These are phyloP conservation scores for Ophiocordyceps camponoti-saundersi DNA, from an alignment of 2,329 filamentous ascomycete species.

Conservation along the genomic window DNA sequence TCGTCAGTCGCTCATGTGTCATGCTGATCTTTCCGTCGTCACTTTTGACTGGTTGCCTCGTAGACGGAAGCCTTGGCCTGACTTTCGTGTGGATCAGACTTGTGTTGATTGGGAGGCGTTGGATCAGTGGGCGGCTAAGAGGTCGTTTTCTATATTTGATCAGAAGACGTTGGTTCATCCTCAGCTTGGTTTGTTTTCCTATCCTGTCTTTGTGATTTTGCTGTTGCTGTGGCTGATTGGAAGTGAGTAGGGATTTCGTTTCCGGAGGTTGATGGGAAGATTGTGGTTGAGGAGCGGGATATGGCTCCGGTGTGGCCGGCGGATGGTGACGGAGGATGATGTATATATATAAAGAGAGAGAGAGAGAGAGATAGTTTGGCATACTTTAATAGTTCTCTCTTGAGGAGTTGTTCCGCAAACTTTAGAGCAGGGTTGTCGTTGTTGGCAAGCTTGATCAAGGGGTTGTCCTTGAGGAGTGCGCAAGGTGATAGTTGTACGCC, in stretches of 20 bases:
- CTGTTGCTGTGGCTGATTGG: neutral
- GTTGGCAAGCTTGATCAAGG: too few relatives aligned
- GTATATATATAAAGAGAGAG: neutral
- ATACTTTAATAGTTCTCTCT: too few relatives aligned
- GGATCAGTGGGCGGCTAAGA: neutral
- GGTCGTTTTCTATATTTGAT: slow-evolving; percentile 1
- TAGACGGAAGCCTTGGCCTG: neutral
- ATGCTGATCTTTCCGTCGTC: neutral
- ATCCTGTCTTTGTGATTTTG: neutral
- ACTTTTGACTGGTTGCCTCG: neutral
- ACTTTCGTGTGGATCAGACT: neutral
- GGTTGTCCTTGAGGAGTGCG: too few relatives aligned
- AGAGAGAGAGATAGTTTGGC: too few relatives aligned
- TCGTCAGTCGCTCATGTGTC: neutral
- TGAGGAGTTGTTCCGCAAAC: too few relatives aligned
- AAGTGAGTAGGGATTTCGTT: neutral
- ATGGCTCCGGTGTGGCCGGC: neutral
- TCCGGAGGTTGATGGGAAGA: neutral
- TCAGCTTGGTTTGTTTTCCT: neutral
- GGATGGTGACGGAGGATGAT: neutral
- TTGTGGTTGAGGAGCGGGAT: neutral
- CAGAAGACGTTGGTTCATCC: neutral
- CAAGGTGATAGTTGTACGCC: too few relatives aligned
- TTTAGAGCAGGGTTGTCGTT: too few relatives aligned
- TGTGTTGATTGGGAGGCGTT: neutral